Base-by-base conservation (phyloP, 1,284 basidiomycete species). In the Sphagnurus paluster region DNA sequence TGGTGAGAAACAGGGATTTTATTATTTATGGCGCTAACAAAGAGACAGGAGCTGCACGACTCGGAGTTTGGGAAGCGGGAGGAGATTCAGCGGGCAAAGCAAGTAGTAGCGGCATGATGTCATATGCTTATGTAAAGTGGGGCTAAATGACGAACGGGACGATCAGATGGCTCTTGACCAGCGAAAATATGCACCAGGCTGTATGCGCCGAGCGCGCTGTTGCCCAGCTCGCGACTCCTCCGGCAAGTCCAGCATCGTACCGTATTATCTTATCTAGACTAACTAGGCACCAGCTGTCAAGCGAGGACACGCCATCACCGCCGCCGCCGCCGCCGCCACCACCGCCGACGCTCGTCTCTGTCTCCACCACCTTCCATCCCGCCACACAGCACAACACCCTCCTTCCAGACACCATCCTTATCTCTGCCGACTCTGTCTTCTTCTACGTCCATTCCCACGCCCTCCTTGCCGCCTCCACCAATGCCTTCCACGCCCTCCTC, bases 31-130 rank as follows among this genome's bases (percentile, higher is more conserved):
- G 4, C 2, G 39, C 29, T 56, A 11, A 55, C 44, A 28, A 13
- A 29, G 39, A 37, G 30, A 20, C 65, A 94, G 93, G 89, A 93
- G 68, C 75, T 99, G 56, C 90, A 96, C 59, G 92, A 95, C 58
- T 89, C 90, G 13, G 80, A 87, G 49, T 98, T 98, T 68, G 96
- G 95, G 19, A 83, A 89, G 65, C 77, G 93, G 47, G 91, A 96
- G 67, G 80, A 87, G 68, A 82, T 90, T 32, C 81, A 91, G 62
- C 76, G 72, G 62, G 73, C 83, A 51, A 93, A 93, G 25, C 37
- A 26, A n/a, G 37, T 25, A 35, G 19, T 44, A 32, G 32, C n/a
- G 19, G 2, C 3, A 42, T 53, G 56, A 57, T 39, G 51, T 56
- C 55, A 55, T 44, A 33, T n/a, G 21, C 30, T 45, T 49, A 56